Evolutionary conservation across 2,329 filamentous ascomycete species (phyloP), one percentile per base, ranked within the genome.

Genomic region (Xylariaceae sp.): DNA sequence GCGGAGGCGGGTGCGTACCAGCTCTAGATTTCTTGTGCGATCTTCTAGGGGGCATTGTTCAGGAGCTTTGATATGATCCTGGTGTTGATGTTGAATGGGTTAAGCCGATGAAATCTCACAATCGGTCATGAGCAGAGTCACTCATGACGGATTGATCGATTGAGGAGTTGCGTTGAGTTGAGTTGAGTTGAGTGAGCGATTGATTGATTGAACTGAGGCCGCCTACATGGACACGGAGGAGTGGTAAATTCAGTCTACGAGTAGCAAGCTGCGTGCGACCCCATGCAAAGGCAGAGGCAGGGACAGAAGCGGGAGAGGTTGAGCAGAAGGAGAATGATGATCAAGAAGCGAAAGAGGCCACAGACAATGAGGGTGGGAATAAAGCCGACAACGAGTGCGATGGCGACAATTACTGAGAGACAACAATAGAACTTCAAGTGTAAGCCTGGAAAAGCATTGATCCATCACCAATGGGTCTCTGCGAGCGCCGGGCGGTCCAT

Each of bases 21-120:
- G 85, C 81, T 65, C 86, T 80, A 58, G 84, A 88, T 75, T 88
- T 89, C 70, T 87, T 88, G 73, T 89, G 86, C 48, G 85, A 86
- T 70, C 85, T 79, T 68, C 85, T 77, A 35, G 85, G 85, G 61
- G 85, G 83, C 84, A 87, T 87, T 53, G 34, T 56, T 61, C 7
- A 11, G 48, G n/a, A 53, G 9, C 5, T 30, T 30, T 30, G 23
- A 30, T 37, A 15, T 44, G 7, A 35, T 23, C 10, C 7, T n/a
- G 49, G n/a, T 15, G 52, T 35, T 39, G 6, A 48, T 59, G 62
- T 60, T 57, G 58, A 59, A 55, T 39, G 18, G 41, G 52, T 48
- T 15, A 47, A 13, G 47, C 57, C 41, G 41, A 45, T 50, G 35
- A 5, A 34, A 51, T 17, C 18, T 59, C 56, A 59, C 41, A 17